phyloP scores from a whole-genome alignment of 2,329 filamentous ascomycete species.

The Pseudogymnoascus destructans region DNA sequence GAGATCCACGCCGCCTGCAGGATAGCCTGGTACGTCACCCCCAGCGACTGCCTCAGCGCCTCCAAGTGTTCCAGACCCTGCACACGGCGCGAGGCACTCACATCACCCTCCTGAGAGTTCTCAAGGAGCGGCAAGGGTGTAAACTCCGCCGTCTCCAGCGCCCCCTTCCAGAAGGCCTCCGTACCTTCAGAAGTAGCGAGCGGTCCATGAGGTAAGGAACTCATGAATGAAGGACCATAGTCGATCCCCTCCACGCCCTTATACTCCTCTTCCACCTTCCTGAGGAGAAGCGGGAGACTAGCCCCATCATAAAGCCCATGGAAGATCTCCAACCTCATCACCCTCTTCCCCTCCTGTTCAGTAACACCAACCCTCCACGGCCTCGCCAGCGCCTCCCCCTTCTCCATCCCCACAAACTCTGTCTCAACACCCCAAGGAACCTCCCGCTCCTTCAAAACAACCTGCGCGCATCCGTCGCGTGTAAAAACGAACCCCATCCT shows the following conservation, averaged over 20 bases:
- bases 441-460: conserved; percentile 37
- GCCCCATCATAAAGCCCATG: conserved; percentile 80
- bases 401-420: conserved; percentile 17
- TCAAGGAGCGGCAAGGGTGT: conserved; percentile 23
- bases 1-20: conserved; percentile 63
- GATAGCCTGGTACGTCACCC: conserved; percentile 67
- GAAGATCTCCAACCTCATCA: conserved; percentile 58
- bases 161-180: conserved; percentile 53
- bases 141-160: conserved; percentile 30
- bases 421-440: conserved; percentile 32
- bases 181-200: conserved; percentile 37
- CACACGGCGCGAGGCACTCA: conserved; percentile 24
- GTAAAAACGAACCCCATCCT: conserved; percentile 62
- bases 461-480: conserved; percentile 63
- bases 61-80: conserved; percentile 35
- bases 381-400: conserved; percentile 18
- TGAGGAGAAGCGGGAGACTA: conserved; percentile 57
- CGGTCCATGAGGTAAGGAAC: conserved; percentile 57
- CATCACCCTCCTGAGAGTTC: conserved; percentile 9
- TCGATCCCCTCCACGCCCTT: conserved; percentile 18
- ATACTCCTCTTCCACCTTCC: conserved; percentile 43
- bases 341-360: background rate
- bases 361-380: conserved; percentile 19
- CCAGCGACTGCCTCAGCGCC: conserved; percentile 40
- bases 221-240: conserved; percentile 45